Base-by-base conservation (phyloP, 2,329 filamentous ascomycete species). In the Boeremia lycopersici region DNA sequence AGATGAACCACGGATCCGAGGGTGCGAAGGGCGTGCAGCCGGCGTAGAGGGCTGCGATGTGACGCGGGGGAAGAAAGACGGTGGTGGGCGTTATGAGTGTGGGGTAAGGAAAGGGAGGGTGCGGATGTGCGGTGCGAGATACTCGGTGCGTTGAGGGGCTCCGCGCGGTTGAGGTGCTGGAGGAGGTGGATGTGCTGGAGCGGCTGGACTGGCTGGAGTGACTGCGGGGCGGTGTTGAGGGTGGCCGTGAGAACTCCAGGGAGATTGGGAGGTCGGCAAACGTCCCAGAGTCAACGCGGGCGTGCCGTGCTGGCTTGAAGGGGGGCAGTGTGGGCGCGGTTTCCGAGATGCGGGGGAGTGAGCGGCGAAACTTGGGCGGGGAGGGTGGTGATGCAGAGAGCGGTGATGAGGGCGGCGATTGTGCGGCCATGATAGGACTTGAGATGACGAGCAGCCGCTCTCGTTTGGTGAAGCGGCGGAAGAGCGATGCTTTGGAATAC, bases 1-100 rank as follows among this genome's bases (percentile, higher is more conserved):
- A 72, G 28, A 74, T 61, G 50, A 71, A 73, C 70, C 71, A 74
- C 28, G 70, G 67, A 30, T 72, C 67, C 2, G 19, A 23, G 19
- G 19, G 3, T 23, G 19, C n/a, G n/a, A n/a, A 23, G 19, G 19
- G 19, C 5, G 19, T 23, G 19, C 19, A 64, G 2, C 72, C 72
- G 40, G 66, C 62, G 54, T 73, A 69, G 1, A 74, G 59, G 2
- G 62, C 63, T 55, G 63, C 63, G 13, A 71, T 61, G 40, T 73
- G 67, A 6, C 64, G 56, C 0, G 72, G 70, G 1, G 61, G 67
- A 8, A 74, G 63, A 56, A 67, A 72, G n/a, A 74, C 50, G 36
- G 72, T 63, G 71, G 71, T 74, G 2, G 62, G 19, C 0, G 59
- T 60, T 23, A 70, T 70, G 26, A 56, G 40, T 3, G 60, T 61